Evolutionary conservation across 2,329 filamentous ascomycete genomes (phyloP), one percentile per base, ranked within the genome.

Genomic region (Periconia sp.): DNA sequence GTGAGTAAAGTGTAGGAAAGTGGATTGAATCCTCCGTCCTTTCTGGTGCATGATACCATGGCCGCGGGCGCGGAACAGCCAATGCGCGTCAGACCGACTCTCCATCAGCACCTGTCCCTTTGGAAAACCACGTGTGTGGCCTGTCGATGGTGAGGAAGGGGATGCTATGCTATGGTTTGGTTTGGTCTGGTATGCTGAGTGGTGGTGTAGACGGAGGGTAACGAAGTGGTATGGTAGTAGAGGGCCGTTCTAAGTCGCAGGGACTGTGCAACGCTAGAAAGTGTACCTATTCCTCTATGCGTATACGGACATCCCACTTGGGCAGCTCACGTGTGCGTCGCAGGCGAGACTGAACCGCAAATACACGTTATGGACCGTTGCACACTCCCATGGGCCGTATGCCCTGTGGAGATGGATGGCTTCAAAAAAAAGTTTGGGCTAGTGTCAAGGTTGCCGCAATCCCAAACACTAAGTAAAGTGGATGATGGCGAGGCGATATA

Each of bases 21-120:
- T 37, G 33, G 31, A 33, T 33, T 37, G 33, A 37, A 13, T 37
- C 10, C 14, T 37, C 3, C 3, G 11, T 37, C 33, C 33, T 14
- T 69, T 64, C n/a, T 68, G 58, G 59, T 45, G 63, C 58, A 68
- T 73, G 72, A 70, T 73, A 74, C 73, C 74, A 74, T 73, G 68
- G 59, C 68, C 73, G 74, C 71, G 74, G 73, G 70, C 72, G 70
- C 74, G 74, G 75, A 69, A 68, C 63, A 69, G 60, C 60, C 72
- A 71, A 72, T 70, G 73, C 66, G 68, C 65, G 74, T 73, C 64
- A 68, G 70, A 70, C 64, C 67, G 72, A 64, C 60, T 68, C 66
- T 68, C 68, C 60, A 59, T 68, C 53, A 59, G 50, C 48, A 62
- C 60, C 20, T 60, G 63, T 62, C 66, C 66, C 65, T 55, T 61